These are phyloP conservation scores for Dalechampia spathulata DNA, from an alignment of 441 rosid species.

Conservation along the genomic window DNA sequence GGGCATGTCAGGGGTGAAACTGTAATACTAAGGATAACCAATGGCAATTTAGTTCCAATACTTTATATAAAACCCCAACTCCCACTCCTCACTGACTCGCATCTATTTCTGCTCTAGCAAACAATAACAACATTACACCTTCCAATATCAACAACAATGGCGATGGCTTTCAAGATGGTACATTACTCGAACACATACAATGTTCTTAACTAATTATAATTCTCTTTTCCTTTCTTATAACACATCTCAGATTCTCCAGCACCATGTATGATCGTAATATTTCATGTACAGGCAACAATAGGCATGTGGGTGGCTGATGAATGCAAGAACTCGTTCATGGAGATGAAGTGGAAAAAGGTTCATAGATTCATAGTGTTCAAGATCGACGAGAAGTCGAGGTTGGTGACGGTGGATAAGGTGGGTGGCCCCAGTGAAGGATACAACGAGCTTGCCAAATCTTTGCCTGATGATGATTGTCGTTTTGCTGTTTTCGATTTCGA, in stretches of 20 bases:
- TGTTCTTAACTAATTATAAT: fast-evolving
- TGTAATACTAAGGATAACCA: slow-evolving; percentile 23
- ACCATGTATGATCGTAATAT: too few species aligned
- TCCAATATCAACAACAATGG: slow-evolving; percentile 49
- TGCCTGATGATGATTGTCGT: slow-evolving; percentile 77
- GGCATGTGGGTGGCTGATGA: slow-evolving; percentile 86
- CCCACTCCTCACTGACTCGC: neutral
- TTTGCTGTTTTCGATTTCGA: slow-evolving; percentile 91
- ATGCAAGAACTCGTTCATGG: slow-evolving; percentile 81
- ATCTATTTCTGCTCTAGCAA: neutral
- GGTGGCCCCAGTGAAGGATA: slow-evolving; percentile 81
- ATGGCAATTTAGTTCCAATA: slow-evolving; percentile 18
- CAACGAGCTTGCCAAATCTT: slow-evolving; percentile 57
- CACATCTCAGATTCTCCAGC: too few species aligned
- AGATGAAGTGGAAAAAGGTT: slow-evolving; percentile 90
- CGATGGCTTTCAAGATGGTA: slow-evolving; percentile 98
- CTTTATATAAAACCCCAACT: slow-evolving; percentile 23
- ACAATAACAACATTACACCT: too few species aligned
- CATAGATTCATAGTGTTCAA: slow-evolving; percentile 75
- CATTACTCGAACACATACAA: too few species aligned
- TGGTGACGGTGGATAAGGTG: slow-evolving; percentile 74
- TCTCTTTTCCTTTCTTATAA: too few species aligned
- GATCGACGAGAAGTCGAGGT: slow-evolving; percentile 71
- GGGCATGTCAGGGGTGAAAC: too few species aligned
- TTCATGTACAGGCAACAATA: slow-evolving; percentile 53